These are phyloP conservation scores for Naegleria fowleri DNA, from an alignment of 208 protist species.

Conservation along the genomic window DNA sequence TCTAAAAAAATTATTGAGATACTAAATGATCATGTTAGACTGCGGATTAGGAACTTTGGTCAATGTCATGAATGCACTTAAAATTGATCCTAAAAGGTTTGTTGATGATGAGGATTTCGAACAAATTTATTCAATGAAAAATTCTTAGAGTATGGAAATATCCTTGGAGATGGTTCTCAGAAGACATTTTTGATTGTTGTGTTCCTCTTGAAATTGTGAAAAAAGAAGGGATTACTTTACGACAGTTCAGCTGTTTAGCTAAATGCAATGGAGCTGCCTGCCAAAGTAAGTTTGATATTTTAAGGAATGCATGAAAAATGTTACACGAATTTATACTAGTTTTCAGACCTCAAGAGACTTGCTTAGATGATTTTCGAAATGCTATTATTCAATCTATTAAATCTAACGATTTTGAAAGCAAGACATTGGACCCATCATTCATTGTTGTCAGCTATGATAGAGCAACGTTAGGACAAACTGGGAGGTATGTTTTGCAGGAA, in stretches of 20 bases:
- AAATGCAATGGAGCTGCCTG: constrained; percentile 36
- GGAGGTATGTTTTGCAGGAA: neutral
- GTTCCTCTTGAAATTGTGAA: constrained; percentile 25
- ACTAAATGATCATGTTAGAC: neutral
- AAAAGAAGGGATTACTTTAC: constrained; percentile 42
- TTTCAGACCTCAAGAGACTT: neutral
- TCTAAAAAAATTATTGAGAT: neutral
- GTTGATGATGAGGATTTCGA: too few species aligned
- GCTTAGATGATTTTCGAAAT: neutral
- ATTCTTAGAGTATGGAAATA: constrained; percentile 30
- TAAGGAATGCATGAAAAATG: too few species aligned
- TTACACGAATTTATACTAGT: neutral
- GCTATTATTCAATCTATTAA: neutral
- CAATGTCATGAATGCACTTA: constrained; percentile 40
- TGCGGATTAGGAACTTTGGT: constrained; percentile 36
- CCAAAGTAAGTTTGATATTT: neutral
- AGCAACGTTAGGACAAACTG: constrained; percentile 27
- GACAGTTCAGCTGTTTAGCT: constrained; percentile 35
- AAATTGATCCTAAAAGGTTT: constrained; percentile 30
- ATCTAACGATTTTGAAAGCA: neutral
- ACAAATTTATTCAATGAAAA: neutral
- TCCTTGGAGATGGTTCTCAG: constrained; percentile 29
- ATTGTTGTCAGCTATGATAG: constrained; percentile 37
- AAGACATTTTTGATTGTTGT: constrained; percentile 37
- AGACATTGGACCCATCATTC: neutral